Evolutionary conservation across 768 basidiomycete genomes (phyloP).

Genomic region (Boletus reticulatus): DNA sequence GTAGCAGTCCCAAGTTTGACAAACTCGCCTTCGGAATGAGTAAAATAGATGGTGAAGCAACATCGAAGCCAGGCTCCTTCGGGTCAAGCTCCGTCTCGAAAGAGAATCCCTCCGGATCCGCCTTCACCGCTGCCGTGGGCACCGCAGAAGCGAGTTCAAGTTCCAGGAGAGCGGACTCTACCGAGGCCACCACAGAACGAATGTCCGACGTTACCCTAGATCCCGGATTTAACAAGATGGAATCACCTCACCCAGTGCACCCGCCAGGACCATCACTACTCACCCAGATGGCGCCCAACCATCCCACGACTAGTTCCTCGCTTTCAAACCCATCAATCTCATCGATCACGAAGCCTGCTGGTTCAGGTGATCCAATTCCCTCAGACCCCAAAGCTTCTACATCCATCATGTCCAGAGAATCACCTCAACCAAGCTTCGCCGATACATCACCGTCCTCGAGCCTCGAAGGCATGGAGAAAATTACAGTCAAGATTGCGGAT

Average conservation of each 20-base stretch:
- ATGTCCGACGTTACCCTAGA: conserved; percentile 50
- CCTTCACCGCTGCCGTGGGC: conserved; percentile 2
- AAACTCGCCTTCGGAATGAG: conserved; percentile 92
- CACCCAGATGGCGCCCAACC: conserved; percentile 61
- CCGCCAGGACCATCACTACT: conserved; percentile 67
- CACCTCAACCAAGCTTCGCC: conserved; percentile 25
- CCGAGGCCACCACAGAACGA: conserved; percentile 47
- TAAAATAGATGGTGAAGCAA: conserved; percentile 63
- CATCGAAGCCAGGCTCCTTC: conserved; percentile 34
- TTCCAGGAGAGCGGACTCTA: conserved; percentile 33
- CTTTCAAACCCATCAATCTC: conserved; percentile 29
- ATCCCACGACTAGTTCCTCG: conserved; percentile 17
- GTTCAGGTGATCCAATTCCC: conserved; percentile 15
- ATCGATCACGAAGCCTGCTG: conserved; percentile 18
- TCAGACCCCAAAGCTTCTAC: conserved; percentile 26
- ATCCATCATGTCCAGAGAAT: conserved; percentile 28
- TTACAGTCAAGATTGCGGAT: conserved; percentile 99
- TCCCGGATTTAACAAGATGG: conserved; percentile 38
- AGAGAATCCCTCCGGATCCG: conserved; percentile 22
- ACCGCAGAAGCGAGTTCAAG: conserved; percentile 10
- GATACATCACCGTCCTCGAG: conserved; percentile 29
- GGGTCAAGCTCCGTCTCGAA: conserved; percentile 25
- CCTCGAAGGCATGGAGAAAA: conserved; percentile 53
- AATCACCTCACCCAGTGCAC: conserved; percentile 34
- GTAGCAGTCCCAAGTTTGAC: conserved; percentile 73